These are phyloP conservation scores for Bolboschoenus planiculmis DNA, from an alignment of 176 grass and related monocot species.

Conservation along the genomic window DNA sequence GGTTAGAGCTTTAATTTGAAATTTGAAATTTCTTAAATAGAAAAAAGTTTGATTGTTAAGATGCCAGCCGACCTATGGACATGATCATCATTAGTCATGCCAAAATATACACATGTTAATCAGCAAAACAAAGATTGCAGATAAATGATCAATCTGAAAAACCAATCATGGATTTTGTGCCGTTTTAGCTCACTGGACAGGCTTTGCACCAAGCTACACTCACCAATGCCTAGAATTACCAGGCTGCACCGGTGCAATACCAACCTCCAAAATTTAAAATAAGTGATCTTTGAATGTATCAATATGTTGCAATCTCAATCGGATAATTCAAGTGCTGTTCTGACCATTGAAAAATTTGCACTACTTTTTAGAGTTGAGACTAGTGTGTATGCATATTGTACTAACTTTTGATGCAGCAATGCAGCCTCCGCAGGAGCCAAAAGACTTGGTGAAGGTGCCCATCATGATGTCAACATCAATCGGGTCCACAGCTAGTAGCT, in stretches of 20 bases:
- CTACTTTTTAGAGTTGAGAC: not conserved
- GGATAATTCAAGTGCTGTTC: too few species aligned
- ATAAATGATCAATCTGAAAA: too few species aligned
- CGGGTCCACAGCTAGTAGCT: slow-evolving; percentile 77
- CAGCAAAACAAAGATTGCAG: not conserved
- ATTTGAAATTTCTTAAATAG: slow-evolving; percentile 1
- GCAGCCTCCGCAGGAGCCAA: slow-evolving; percentile 81
- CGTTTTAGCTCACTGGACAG: not conserved
- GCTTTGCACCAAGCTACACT: not conserved
- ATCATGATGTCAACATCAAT: slow-evolving; percentile 93
- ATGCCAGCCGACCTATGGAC: not conserved
- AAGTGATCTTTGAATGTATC: not conserved
- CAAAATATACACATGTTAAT: not conserved
- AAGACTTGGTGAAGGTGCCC: slow-evolving; percentile 95
- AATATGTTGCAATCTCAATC: not conserved
- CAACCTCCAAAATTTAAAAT: not conserved
- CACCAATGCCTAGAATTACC: not conserved
- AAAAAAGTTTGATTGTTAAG: not conserved
- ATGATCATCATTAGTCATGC: not conserved
- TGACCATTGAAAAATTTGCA: not conserved
- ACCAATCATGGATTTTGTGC: too few species aligned
- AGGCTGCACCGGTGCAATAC: not conserved
- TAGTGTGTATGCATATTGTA: not conserved
- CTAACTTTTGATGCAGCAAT: slow-evolving; percentile 77
- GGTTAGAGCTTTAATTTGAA: too few species aligned